A percentile compares a stretch with the other conserved stretches of the same genome.
phyloP scores from a whole-genome alignment of 164 flowering plant genomes.

The Kalanchoe fedtschenkoi region DNA sequence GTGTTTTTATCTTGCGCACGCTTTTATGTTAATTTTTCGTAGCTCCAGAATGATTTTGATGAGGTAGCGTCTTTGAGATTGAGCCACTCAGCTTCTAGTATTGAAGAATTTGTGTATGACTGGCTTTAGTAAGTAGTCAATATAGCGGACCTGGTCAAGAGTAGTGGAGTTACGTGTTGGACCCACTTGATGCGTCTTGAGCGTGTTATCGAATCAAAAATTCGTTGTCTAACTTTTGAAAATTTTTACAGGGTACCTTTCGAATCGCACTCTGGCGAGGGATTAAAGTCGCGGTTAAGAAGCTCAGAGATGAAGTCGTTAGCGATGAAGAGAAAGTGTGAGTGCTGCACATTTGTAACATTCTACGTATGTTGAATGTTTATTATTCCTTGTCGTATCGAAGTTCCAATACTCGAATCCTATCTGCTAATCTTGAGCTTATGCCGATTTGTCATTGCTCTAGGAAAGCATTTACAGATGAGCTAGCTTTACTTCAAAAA shows the following conservation, averaged over 20 bases:
- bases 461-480: conserved; percentile 70
- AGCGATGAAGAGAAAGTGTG: conserved; percentile 87
- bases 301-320: conserved; percentile 59
- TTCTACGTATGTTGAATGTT: neutral
- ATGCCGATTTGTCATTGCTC: conserved; percentile 7
- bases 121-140: too few species aligned
- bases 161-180: neutral
- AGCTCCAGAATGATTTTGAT: too few species aligned
- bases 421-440: neutral
- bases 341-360: conserved; percentile 22
- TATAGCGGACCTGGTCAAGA: neutral
- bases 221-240: neutral
- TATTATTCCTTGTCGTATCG: neutral
- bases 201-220: neutral
- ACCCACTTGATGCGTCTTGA: neutral
- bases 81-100: too few species aligned
- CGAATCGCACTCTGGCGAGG: conserved; percentile 85
- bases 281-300: conserved; percentile 84
- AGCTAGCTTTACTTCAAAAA: conserved; percentile 71
- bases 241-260: conserved; percentile 70
- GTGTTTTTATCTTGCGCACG: too few species aligned
- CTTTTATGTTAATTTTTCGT: too few species aligned
- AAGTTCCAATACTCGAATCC: too few species aligned
- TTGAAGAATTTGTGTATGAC: too few species aligned
- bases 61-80: too few species aligned